Evolutionary conservation across 1,284 basidiomycete genomes (phyloP), one percentile per base, ranked within the genome.

Genomic region (Pseudozyma flocculosa): DNA sequence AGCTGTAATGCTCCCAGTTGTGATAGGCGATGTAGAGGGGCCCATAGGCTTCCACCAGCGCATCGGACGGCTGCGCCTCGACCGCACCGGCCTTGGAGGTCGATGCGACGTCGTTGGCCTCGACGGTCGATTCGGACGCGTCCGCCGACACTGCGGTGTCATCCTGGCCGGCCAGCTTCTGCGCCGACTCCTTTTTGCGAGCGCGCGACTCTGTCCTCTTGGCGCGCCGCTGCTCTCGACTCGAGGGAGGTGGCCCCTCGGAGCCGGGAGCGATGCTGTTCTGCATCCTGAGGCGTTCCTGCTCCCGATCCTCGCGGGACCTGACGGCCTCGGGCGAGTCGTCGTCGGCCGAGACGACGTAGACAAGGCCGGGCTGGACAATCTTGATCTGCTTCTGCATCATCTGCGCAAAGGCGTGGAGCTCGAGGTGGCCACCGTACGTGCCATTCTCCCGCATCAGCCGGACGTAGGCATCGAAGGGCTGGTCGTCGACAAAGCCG

Each of bases 1-100:
- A 90, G n/a, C 89, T 91, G 75, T 92, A 93, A 77, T 93, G 91
- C 73, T 93, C 89, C 89, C 89, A 92, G 70, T 90, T 89, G 73
- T 92, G 88, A 74, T 92, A 92, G 30, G 74, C 74, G 43, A 76
- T 62, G 55, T 72, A 71, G 17, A 76, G 57, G 3, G 74, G 70
- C 1, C 74, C 74, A 30, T 61, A 68, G 10, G 69, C 64, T 43
- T 76, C 74, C 23, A 62, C 54, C 2, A 37, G 50, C 17, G 40
- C 26, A 22, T 17, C 38, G 14, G 34, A 7, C 2, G 40, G n/a
- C 19, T 43, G 9, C 14, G 40, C n/a, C 11, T 40, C 38, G 22
- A 36, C 29, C 29, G 29, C 26, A n/a, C n/a, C n/a, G n/a, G 10
- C 39, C 45, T 42, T 45, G 52, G n/a, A n/a, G n/a, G n/a, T n/a